Evolutionary conservation across 2,329 filamentous ascomycete species (phyloP), one percentile per base, ranked within the genome.

Genomic region (Juglanconis juglandina): DNA sequence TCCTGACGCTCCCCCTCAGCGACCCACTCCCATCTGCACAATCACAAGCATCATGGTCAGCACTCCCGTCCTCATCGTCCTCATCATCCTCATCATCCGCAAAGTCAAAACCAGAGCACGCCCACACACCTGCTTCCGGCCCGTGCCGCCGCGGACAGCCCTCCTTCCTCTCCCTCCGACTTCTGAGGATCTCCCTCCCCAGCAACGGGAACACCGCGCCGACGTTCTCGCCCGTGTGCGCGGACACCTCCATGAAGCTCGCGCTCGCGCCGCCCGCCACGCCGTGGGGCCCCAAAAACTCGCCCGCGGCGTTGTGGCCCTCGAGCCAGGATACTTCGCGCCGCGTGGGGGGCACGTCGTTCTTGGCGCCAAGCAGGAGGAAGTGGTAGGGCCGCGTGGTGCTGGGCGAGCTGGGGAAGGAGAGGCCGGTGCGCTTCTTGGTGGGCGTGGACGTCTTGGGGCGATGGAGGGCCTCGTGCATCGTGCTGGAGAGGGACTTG

Each of bases 291-390:
- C 56, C 47, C 37, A 56, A 59, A 47, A 56, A 50, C 35, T 57
- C 47, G 13, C 51, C 39, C 46, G 50, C 53, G 34, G 50, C 47
- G 17, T 53, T 67, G 58, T 66, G 63, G 5, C 74, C 75, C 47
- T 74, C 71, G 4, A 64, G 66, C 68, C 69, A 72, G 3, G 71
- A 64, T 1, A 75, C 71, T 56, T 61, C 59, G 9, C 73, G 67
- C 24, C 65, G 61, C n/a, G 67, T 64, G 42, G 67, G 66, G 44
- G 68, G 66, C 42, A 61, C 63, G 48, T 77, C 75, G 30, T 67
- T 68, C 68, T 76, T 71, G 63, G 71, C 71, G 63, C 74, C 71
- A 30, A 77, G 70, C 5, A 77, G 66, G 8, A 72, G 48, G 39
- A 76, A 62, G 14, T 68, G 68, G 61, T 73, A 76, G 8, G 56